A percentile compares a stretch with the other conserved stretches of the same genome.
phyloP scores from a whole-genome alignment of 805 yeast genomes.

The Torulaspora quercuum region DNA sequence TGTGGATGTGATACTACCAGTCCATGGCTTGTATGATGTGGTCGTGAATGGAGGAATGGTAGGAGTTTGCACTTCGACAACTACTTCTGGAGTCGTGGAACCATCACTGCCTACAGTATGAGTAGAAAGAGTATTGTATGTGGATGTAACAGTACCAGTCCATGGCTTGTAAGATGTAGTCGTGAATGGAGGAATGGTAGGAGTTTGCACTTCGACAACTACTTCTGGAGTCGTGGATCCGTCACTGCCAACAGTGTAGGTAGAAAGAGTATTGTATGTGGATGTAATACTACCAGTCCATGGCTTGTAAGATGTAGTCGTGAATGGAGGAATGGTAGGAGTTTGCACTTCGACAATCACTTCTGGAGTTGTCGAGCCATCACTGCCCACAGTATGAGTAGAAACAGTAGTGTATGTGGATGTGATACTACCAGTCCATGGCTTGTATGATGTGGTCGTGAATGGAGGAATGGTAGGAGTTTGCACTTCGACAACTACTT shows the following conservation, averaged over 20 bases:
- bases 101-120: conserved; percentile 1
- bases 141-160: background rate
- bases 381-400: too few species aligned
- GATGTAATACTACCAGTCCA: conserved; percentile 1
- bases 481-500: conserved; percentile 16
- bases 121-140: too few species aligned
- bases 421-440: background rate
- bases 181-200: background rate
- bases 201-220: background rate
- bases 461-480: conserved; percentile 10
- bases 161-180: background rate
- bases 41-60: background rate
- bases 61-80: conserved; percentile 10
- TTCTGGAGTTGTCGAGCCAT: background rate
- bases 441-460: background rate
- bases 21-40: background rate
- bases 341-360: conserved; percentile 1
- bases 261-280: background rate
- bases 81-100: conserved; percentile 13
- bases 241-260: background rate
- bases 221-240: background rate
- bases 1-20: too few species aligned
- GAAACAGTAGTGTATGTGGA: too few species aligned
- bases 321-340: background rate
- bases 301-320: background rate